Base-by-base conservation (phyloP, 2,329 filamentous ascomycete species). In the Hypoxylon sp. region DNA sequence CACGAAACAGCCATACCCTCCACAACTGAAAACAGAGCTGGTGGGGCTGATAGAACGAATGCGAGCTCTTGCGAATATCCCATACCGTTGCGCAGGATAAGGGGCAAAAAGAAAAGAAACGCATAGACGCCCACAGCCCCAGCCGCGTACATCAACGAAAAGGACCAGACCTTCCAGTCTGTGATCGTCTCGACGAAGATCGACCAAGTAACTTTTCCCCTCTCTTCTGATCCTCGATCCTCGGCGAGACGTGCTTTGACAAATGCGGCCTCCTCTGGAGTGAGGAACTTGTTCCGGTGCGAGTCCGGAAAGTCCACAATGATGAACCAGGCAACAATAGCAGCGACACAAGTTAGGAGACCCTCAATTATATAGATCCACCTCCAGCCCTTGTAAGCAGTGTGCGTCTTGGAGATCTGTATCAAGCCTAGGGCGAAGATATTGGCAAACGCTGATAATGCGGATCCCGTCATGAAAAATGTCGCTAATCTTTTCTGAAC, bases 311-410 rank as follows among this genome's bases (percentile, higher is more conserved):
- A 84, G 73, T 86, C 85, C 26, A 81, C 80, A 13, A 86, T 82
- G 72, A 85, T 79, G 73, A 80, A 82, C 75, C 80, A 79, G n/a
- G 74, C 69, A 22, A 71, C 62, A 59, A 78, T 59, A 1, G 74
- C 75, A 5, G 77, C 58, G 22, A 71, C 67, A 5, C 76, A 73
- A 24, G 79, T 80, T 4, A 78, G 66, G 5, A 79, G 67, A 1
- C 83, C 82, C 69, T 84, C 81, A 46, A 81, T 75, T 59, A 84
- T 82, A 69, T 85, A 86, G 3, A 84, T 75, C 84, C 83, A 86
- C 63, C 82, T 75, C 84, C 84, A 85, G 3, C 84, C 83, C 11
- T 78, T 75, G 17, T 85, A 78, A 1, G 81, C 58, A 0, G 66
- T 81, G 50, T 78, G 79, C 19, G 75, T 76, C 5, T 81, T 81